Base-by-base conservation (phyloP, 352 stramenopile genomes). In the Phytophthora palmivora region DNA sequence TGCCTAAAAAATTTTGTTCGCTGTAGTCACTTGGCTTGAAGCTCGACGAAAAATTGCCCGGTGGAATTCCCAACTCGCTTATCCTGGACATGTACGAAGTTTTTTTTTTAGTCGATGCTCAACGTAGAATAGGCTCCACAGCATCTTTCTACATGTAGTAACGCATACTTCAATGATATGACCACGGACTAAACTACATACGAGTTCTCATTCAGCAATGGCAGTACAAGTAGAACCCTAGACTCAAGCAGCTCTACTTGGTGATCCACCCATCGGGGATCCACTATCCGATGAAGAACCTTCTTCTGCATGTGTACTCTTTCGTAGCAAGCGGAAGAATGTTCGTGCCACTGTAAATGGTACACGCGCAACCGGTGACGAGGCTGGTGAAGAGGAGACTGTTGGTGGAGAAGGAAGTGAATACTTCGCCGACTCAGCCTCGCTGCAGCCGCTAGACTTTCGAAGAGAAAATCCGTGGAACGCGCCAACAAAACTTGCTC, bases 311-410 rank as follows among this genome's bases (percentile, higher is more conserved):
- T 58, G 54, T 32, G 72, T 57, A 57, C 70, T 82, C 50, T 86
- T 78, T 43, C 77, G 62, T 24, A 93, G 57, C 26, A 87, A 71
- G 0, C 76, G 76, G 39, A 93, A 93, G 54, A 93, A 93, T 6
- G 80, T 76, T 50, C 72, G 79, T 11, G 81, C 82, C 16, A 87
- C 81, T 6, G 80, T 81, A 61, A 89, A 88, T 3, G 84, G 77
- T 7, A 91, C 80, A 34, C 63, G 74, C 42, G 63, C 62, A 1
- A 74, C 54, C 10, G 60, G 61, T 18, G 72, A 74, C 3, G 49
- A 66, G 4, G 51, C 51, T 52, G 70, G 37, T 1, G 66, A 72
- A 5, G 74, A 59, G 12, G 60, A 65, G 12, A 51, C 47, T 10
- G 52, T 66, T 6, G 63, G 45, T 55, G 66, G 58, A 5, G 67